Evolutionary conservation across 148 eudicot genomes (phyloP).

Genomic region (Camellia granthamiana): DNA sequence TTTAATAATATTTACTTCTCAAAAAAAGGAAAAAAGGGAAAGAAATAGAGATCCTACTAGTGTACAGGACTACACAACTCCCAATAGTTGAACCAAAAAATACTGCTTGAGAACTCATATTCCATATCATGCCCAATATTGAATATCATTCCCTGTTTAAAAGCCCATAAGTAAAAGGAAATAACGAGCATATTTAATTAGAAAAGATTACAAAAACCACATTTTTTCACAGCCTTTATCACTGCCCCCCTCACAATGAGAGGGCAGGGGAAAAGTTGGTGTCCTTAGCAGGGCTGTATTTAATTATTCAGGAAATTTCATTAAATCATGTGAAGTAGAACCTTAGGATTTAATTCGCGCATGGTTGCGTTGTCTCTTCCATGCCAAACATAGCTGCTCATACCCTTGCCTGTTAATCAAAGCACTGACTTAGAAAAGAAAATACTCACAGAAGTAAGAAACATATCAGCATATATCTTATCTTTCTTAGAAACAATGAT

Average conservation of each 20-base stretch:
- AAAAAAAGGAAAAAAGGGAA: background rate
- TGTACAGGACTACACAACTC: background rate
- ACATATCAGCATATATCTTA: background rate
- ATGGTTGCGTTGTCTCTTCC: slow-evolving; percentile 71
- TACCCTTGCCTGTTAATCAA: slow-evolving; percentile 59
- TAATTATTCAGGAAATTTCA: background rate
- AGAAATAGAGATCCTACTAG: background rate
- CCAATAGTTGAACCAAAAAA: background rate
- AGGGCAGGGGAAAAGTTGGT: no score
- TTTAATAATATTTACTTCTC: background rate
- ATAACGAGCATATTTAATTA: background rate
- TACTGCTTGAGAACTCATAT: background rate
- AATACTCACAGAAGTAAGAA: background rate
- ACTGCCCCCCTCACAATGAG: no score
- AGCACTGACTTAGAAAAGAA: slow-evolving; percentile 2
- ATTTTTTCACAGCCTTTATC: no score
- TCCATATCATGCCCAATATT: no score
- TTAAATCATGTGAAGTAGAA: slow-evolving; percentile 9
- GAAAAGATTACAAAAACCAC: no score
- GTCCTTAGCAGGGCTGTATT: no score
- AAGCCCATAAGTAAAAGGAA: background rate
- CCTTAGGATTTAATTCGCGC: slow-evolving; percentile 94
- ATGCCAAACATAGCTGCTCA: slow-evolving; percentile 84
- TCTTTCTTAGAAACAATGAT: background rate
- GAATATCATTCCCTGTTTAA: background rate